phyloP scores from a whole-genome alignment of 1,284 basidiomycete species.

The Boletellus deceptivus region DNA sequence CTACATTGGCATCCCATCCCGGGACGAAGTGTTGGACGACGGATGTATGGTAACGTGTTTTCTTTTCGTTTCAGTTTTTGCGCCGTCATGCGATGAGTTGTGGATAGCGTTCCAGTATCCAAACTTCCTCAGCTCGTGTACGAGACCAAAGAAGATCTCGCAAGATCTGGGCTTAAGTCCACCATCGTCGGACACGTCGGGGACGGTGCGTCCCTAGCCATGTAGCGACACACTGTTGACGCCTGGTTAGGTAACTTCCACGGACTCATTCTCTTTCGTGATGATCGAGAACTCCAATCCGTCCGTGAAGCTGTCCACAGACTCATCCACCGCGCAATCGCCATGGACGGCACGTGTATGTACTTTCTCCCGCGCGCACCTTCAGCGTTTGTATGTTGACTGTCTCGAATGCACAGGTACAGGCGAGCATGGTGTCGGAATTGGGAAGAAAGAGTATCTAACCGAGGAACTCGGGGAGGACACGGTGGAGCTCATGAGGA shows the following conservation, averaged over 20 bases:
- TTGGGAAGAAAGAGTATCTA: conserved; percentile 77
- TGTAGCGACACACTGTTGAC: neutral
- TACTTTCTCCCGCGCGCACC: conserved; percentile 1
- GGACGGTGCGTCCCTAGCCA: conserved; percentile 57
- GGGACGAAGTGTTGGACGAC: conserved; percentile 79
- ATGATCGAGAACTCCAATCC: conserved; percentile 54
- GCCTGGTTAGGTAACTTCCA: conserved; percentile 65
- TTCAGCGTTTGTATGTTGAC: conserved; percentile 1
- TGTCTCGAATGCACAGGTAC: conserved; percentile 39
- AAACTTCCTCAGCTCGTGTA: conserved; percentile 62
- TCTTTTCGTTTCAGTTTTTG: conserved; percentile 4
- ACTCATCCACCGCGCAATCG: conserved; percentile 63
- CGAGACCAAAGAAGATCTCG: conserved; percentile 79
- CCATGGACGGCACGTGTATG: conserved; percentile 72
- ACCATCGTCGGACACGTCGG: conserved; percentile 85
- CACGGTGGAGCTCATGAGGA: conserved; percentile 79
- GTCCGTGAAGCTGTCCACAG: conserved; percentile 65
- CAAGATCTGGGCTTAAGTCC: conserved; percentile 56
- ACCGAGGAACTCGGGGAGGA: conserved; percentile 71
- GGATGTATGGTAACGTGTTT: conserved; percentile 68
- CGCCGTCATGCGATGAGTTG: conserved; percentile 5
- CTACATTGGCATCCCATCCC: conserved; percentile 63
- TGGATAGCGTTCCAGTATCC: conserved; percentile 73
- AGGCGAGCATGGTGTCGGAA: conserved; percentile 71
- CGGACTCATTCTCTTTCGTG: conserved; percentile 63